phyloP scores from a whole-genome alignment of 2,329 filamentous ascomycete species.

The Penicillium sp. region DNA sequence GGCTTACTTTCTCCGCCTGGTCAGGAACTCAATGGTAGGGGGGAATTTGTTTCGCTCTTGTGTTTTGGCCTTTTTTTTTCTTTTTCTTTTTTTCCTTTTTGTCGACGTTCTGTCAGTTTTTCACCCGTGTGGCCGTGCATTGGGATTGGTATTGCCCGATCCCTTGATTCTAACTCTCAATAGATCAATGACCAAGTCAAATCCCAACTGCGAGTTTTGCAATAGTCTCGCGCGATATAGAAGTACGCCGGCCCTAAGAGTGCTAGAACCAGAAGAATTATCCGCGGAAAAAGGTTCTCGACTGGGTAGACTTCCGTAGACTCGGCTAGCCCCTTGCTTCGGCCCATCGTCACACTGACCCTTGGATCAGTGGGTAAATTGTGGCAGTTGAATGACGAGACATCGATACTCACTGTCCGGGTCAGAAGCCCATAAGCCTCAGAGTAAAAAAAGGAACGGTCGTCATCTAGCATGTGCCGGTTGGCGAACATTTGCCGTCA shows the following conservation, averaged over 20 bases:
- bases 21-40: conserved; percentile 12
- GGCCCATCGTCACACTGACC: conserved; percentile 13
- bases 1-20: conserved; percentile 7
- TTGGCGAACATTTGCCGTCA: background rate
- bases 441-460: background rate
- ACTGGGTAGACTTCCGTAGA: conserved; percentile 10
- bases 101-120: background rate
- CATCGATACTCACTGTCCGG: background rate
- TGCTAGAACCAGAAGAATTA: background rate
- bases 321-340: conserved; percentile 18
- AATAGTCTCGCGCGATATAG: conserved; percentile 1
- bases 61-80: background rate
- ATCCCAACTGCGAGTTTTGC: background rate
- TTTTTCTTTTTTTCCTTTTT: background rate
- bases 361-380: conserved; percentile 7
- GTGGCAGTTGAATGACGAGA: background rate
- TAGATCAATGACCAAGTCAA: background rate
- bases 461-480: background rate
- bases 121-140: background rate
- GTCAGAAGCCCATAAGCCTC: background rate
- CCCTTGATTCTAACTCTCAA: background rate
- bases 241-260: background rate
- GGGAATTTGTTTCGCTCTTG: background rate
- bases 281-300: background rate
- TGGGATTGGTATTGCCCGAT: background rate